These are phyloP conservation scores for Trifolium fragiferum DNA, from an alignment of 306 rosid species.

Conservation along the genomic window DNA sequence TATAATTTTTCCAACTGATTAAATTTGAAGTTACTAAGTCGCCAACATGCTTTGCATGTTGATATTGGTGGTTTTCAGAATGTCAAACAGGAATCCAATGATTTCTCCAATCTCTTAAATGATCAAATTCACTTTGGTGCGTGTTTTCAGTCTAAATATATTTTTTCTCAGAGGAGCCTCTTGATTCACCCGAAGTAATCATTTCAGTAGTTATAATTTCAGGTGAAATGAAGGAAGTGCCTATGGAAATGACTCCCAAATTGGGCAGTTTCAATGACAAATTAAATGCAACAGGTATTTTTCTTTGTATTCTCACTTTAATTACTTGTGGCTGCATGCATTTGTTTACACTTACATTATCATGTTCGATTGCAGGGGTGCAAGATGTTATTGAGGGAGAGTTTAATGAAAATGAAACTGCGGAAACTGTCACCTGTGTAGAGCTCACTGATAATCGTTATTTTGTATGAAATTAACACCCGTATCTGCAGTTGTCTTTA, in stretches of 20 bases:
- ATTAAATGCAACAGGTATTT: conserved; percentile 35
- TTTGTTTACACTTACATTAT: neutral
- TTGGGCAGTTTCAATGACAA: conserved; percentile 30
- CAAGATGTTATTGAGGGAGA: conserved; percentile 30
- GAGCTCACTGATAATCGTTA: neutral
- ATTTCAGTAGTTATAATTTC: conserved; percentile 39
- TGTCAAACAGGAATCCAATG: conserved; percentile 19
- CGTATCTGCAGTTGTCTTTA: neutral
- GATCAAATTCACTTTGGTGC: conserved; percentile 16
- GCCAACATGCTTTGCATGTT: conserved; percentile 9
- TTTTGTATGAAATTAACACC: neutral
- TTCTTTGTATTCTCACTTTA: neutral
- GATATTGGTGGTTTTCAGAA: conserved; percentile 33
- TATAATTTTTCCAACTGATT: neutral
- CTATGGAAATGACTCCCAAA: conserved; percentile 25
- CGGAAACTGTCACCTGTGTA: neutral
- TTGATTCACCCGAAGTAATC: conserved; percentile 31
- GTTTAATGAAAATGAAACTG: neutral
- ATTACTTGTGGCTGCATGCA: neutral
- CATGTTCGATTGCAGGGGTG: conserved; percentile 45
- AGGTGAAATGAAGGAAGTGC: conserved; percentile 28
- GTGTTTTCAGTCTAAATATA: neutral
- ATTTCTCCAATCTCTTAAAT: conserved; percentile 6
- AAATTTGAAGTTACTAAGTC: neutral
- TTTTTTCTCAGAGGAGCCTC: neutral